Evolutionary conservation across 225 moss, liverwort and hornwort genomes (phyloP), one percentile per base, ranked within the genome.

Genomic region (Asterella californica): DNA sequence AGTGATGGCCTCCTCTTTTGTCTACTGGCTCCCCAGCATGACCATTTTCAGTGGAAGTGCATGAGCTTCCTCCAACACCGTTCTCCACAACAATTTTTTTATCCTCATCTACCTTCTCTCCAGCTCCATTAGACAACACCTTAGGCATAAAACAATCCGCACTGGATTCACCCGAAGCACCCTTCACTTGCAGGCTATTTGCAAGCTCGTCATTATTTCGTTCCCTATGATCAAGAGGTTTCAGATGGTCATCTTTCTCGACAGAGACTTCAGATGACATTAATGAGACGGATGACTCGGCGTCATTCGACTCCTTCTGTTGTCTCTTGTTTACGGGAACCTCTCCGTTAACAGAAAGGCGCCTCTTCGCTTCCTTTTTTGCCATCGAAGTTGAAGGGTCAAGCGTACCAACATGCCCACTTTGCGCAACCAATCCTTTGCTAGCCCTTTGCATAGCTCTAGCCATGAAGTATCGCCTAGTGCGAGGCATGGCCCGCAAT

Each of bases 401-500:
- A 5, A 21, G 24, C 33, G 24, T 85, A 73, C 33, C 33, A 34
- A 80, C 46, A 52, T 81, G 83, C 81, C 78, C 87, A 77, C 75
- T 91, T 27, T 72, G 86, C 77, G 86, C 80, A 72, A 74, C 78
- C 29, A 76, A 84, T 54, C 84, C 79, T 79, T 91, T 94, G 36
- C 84, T 88, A 17, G 86, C 85, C 79, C 83, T 86, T 79, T 89
- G 92, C 14, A 78, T 83, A 45, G 92, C 88, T 83, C 90, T 92
- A 1, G 96, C 92, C 83, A 91, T 84, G 42, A 91, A 96, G 70
- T 92, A 94, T 53, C 96, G 83, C 68, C 96, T 85, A 21, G 94
- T 94, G 78, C 91, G 92, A 29, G 94, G 96, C 88, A 96, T 96
- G 12, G 75, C 86, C 64, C 91, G 90, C 72, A 96, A 80, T 70